These are phyloP conservation scores for Bromus sterilis DNA, from an alignment of 176 grass and related monocot genomes.

Conservation along the genomic window DNA sequence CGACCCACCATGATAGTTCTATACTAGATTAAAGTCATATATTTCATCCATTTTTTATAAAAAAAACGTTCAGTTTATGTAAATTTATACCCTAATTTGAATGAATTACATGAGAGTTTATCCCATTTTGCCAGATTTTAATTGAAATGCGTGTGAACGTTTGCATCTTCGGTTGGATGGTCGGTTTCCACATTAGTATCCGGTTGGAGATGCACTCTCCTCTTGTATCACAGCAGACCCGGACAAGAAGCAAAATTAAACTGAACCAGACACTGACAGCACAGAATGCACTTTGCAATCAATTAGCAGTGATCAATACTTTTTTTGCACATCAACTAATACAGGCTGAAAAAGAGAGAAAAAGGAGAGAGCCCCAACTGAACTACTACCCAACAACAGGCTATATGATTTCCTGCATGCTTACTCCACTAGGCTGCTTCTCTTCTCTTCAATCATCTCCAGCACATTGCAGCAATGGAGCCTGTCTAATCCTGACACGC, in stretches of 20 bases:
- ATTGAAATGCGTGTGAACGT: too few species aligned
- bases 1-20: too few species aligned
- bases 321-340: conserved; percentile 2
- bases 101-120: too few species aligned
- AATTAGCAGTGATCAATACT: not conserved
- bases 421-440: not conserved
- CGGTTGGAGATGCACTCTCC: too few species aligned
- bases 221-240: not conserved
- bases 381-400: conserved; percentile 27
- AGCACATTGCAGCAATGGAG: conserved; percentile 7
- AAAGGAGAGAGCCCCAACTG: not conserved
- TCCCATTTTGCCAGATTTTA: too few species aligned
- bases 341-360: not conserved
- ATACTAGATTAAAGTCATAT: too few species aligned
- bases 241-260: not conserved
- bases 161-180: too few species aligned
- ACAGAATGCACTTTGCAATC: not conserved
- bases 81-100: too few species aligned
- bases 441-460: not conserved
- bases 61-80: too few species aligned
- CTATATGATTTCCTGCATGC: not conserved
- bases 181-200: too few species aligned
- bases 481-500: conserved; percentile 12
- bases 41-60: too few species aligned
- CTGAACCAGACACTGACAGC: not conserved